Evolutionary conservation across 2,329 filamentous ascomycete genomes (phyloP), one percentile per base, ranked within the genome.

Genomic region (Nakataea oryzae): DNA sequence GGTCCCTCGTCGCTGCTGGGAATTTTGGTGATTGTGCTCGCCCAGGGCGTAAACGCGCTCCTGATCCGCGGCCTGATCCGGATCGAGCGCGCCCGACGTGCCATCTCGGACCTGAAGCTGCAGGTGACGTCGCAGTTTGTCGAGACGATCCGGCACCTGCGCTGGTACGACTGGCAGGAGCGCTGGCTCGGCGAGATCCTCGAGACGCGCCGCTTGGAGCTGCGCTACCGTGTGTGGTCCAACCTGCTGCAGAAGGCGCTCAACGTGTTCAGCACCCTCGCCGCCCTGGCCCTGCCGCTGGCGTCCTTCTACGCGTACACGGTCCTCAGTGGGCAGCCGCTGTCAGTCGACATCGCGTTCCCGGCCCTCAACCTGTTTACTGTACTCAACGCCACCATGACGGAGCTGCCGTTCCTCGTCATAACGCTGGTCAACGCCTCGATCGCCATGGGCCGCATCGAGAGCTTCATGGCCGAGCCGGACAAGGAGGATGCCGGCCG

Each of bases 41-140:
- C 89, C 21, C 89, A 96, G 72, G 68, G 81, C 2, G 68, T 90
- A 65, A 96, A 93, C 68, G 83, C 82, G 0, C 66, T 86, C 0
- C 81, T 93, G 54, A 87, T 91, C 34, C 81, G 84, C 12, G 75
- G 81, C 1, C 77, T 93, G 24, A 78, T 96, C 17, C 77, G 79
- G 27, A 87, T 88, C 70, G 91, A 96, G 70, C 82, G 83, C 62
- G 79, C 82, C 28, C 85, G 91, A n/a, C 83, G 92, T 57, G 76
- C 79, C 0, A 86, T 89, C 2, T 93, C 91, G 0, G 92, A 96
- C 70, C 77, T 80, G 28, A 89, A 93, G 66, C 81, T 96, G 0
- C 89, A 96, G 69, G 84, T 89, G 6, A 90, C 91, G 1, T 87
- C 88, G 2, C 91, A 96, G 69, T 95, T 96, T 63, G 89, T 96